Evolutionary conservation across 495 filamentous ascomycete species (phyloP).

Genomic region (Lasiosphaeris hirsuta): DNA sequence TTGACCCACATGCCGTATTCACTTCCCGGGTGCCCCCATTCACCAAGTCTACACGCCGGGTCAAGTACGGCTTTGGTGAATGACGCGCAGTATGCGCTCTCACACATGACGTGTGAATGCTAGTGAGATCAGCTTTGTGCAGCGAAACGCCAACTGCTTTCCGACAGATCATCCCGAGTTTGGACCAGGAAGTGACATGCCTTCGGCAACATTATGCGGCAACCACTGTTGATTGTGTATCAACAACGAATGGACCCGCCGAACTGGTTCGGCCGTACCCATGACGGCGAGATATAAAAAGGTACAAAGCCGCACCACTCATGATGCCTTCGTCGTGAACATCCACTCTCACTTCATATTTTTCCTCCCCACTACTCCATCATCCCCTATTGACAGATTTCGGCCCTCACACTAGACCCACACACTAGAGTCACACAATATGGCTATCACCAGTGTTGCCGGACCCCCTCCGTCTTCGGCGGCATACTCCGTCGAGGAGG

Average conservation of each 20-base stretch:
- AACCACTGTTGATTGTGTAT: too few species aligned
- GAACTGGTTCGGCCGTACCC: too few species aligned
- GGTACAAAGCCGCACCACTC: too few species aligned
- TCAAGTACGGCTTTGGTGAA: not conserved
- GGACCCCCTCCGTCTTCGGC: not conserved
- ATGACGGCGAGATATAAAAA: too few species aligned
- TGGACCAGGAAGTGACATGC: too few species aligned
- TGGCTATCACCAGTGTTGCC: conserved; percentile 2
- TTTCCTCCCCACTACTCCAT: not conserved
- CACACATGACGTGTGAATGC: not conserved
- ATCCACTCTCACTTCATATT: too few species aligned
- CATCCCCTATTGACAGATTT: not conserved
- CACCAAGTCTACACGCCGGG: not conserved
- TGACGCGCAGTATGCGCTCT: conserved; percentile 7
- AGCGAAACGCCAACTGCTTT: too few species aligned
- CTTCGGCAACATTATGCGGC: too few species aligned
- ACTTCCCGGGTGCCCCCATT: conserved; percentile 2
- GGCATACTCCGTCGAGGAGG: conserved; percentile 26
- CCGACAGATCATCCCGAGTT: too few species aligned
- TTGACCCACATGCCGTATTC: not conserved
- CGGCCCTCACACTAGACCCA: not conserved
- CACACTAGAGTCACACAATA: not conserved
- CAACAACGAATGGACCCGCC: too few species aligned
- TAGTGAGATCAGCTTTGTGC: too few species aligned
- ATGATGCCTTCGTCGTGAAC: too few species aligned